Percentiles rank a stretch among this genome's conserved stretches.
Conservation (phyloP, 805 yeast genomes). For the Ascoidea tarda region DNA sequence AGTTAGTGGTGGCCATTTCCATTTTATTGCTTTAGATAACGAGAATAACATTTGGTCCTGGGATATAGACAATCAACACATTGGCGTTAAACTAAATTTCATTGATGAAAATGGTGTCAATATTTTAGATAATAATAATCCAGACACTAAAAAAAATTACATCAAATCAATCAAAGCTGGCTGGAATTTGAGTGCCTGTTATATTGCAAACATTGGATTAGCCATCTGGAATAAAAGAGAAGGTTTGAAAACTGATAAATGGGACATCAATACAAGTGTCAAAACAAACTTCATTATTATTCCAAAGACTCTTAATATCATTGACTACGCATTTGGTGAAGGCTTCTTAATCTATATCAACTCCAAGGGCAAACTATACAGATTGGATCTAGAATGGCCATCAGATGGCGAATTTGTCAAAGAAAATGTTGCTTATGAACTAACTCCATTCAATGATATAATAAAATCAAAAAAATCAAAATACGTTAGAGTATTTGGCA, state of each 20-base stretch:
- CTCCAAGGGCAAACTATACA: conserved; percentile 24
- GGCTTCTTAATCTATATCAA: conserved; percentile 36
- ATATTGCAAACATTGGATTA: conserved; percentile 35
- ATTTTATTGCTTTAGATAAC: conserved; percentile 45
- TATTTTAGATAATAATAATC: conserved; percentile 5
- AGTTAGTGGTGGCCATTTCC: conserved; percentile 50
- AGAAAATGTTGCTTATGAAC: conserved; percentile 10
- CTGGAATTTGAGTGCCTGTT: conserved; percentile 46
- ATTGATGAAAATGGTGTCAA: conserved; percentile 12
- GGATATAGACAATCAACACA: conserved; percentile 21
- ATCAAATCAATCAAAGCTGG: conserved; percentile 45
- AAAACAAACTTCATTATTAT: conserved; percentile 27
- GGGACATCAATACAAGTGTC: conserved; percentile 13
- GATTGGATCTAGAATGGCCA: conserved; percentile 14
- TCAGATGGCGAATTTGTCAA: not conserved
- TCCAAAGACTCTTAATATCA: conserved; percentile 26
- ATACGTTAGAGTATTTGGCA: conserved; percentile 39
- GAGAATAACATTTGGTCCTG: conserved; percentile 39
- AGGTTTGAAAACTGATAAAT: conserved; percentile 10
- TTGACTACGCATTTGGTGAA: conserved; percentile 45
- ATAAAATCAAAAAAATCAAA: conserved; percentile 16
- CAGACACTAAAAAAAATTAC: conserved; percentile 14
- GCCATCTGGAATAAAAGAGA: conserved; percentile 38
- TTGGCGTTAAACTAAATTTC: conserved; percentile 32
- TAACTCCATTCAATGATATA: conserved; percentile 20